Evolutionary conservation across 129 eudicot genomes (phyloP), one percentile per base, ranked within the genome.

Genomic region (Centella asiatica): DNA sequence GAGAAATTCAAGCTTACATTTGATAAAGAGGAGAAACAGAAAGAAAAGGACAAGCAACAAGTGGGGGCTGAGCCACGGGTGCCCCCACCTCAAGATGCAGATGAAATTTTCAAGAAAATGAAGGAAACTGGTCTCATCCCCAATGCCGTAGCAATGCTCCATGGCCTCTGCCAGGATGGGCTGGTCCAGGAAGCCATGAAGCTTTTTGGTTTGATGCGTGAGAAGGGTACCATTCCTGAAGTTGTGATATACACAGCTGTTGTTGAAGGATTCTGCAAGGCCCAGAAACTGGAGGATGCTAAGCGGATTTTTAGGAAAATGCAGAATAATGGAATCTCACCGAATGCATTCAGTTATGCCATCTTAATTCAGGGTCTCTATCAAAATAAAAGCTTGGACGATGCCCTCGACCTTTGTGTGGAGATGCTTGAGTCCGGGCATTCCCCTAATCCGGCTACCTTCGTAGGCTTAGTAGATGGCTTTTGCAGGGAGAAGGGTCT

Each of bases 181-280:
- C 73, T 92, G 36, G 88, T 92, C 59, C 90, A 84, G n/a, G 99
- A 92, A 45, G 99, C 96, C 4, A 78, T 92, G 99, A 92, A 84
- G 75, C 73, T 92, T 65, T 92, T 92, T 40, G 84, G 88, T 26
- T 49, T 73, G 49, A 92, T 92, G 96, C 94, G 95, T 14, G 96
- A 87, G 72, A 84, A 78, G 74, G 96, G 99, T 47, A 68, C 84
- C 0, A 82, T 92, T 11, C 99, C 99, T 4, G 96, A 92, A 29
- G 98, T 92, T 48, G 94, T 92, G 2, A 75, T 92, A 36, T 92
- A 84, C 80, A 92, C 95, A 1, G 96, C 95, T 1, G 96, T 87
- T 23, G 85, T 92, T 22, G 96, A 87, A 34, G 98, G 98, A 7
- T 92, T 84, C 68, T 87, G 88, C 65, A 80, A 87, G 81, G 84